These are phyloP conservation scores for Ciborinia camelliae DNA, from an alignment of 2,329 filamentous ascomycete species.

Conservation along the genomic window DNA sequence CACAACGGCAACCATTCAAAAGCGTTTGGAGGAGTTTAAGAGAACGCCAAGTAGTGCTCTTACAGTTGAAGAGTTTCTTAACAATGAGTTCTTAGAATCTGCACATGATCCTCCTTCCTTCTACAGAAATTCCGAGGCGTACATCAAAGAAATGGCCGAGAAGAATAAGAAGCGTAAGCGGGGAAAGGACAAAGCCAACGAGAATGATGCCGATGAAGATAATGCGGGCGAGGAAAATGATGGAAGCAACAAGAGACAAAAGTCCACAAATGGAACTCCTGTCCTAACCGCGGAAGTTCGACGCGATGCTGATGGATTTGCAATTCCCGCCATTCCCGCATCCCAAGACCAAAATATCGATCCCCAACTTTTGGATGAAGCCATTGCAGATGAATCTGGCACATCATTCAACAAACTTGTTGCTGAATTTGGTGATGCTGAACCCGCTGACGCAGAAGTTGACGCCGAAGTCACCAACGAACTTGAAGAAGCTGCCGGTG, in stretches of 20 bases:
- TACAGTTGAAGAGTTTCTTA: conserved; percentile 82
- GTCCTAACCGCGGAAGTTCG: conserved; percentile 40
- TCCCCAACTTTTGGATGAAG: conserved; percentile 22
- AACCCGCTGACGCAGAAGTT: background rate
- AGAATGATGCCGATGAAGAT: conserved; percentile 29
- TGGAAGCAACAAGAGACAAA: conserved; percentile 30
- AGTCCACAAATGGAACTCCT: conserved; percentile 23
- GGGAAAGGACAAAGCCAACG: conserved; percentile 20
- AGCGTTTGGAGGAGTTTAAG: conserved; percentile 88
- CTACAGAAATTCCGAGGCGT: conserved; percentile 62
- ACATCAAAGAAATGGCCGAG: conserved; percentile 50
- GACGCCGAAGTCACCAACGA: conserved; percentile 18
- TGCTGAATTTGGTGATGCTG: conserved; percentile 44
- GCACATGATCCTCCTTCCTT: conserved; percentile 81
- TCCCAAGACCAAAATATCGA: conserved; percentile 22
- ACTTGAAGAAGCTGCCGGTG: conserved; percentile 24
- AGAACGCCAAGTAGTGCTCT: conserved; percentile 78
- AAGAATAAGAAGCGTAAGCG: conserved; percentile 45
- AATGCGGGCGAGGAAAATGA: conserved; percentile 33
- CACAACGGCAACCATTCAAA: conserved; percentile 86
- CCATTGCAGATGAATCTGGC: conserved; percentile 28
- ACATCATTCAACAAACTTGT: conserved; percentile 42
- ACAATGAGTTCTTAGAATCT: conserved; percentile 67
- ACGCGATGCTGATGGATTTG: conserved; percentile 65
- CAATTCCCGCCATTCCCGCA: conserved; percentile 52